Percentiles rank a stretch among this genome's conserved stretches.
Evolutionary conservation across 805 yeast genomes (phyloP).

Genomic region (Kuraishia piskuri): DNA sequence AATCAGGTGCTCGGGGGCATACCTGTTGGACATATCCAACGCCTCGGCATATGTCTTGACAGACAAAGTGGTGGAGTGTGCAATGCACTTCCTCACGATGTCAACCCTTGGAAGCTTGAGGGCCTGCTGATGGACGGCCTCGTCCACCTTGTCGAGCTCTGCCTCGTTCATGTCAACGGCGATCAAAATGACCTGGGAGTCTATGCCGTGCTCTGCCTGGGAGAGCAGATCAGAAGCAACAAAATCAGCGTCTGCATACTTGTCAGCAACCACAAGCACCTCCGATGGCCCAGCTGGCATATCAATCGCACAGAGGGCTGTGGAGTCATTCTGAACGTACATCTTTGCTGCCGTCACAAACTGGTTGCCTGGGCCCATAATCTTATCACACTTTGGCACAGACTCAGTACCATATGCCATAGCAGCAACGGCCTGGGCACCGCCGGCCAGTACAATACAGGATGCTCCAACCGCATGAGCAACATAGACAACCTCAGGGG

Average conservation of each 20-base stretch:
- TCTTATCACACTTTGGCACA: slow-evolving; percentile 91
- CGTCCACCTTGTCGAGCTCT: slow-evolving; percentile 63
- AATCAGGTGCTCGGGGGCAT: slow-evolving; percentile 97
- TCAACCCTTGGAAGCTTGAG: slow-evolving; percentile 80
- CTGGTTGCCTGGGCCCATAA: slow-evolving; percentile 98
- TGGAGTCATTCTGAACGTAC: slow-evolving; percentile 92
- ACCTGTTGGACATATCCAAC: slow-evolving; percentile 74
- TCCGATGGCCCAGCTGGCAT: slow-evolving; percentile 99
- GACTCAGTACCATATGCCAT: slow-evolving; percentile 97
- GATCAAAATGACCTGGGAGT: slow-evolving; percentile 90
- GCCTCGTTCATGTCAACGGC: slow-evolving; percentile 62
- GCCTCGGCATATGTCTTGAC: slow-evolving; percentile 74
- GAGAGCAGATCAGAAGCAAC: slow-evolving; percentile 95
- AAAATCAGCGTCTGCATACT: slow-evolving; percentile 81
- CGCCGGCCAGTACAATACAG: slow-evolving; percentile 91
- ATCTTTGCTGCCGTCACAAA: slow-evolving; percentile 99
- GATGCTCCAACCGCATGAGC: slow-evolving; percentile 94
- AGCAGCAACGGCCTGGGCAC: slow-evolving; percentile 98
- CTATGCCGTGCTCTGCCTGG: slow-evolving; percentile 98
- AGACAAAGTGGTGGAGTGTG: slow-evolving; percentile 76
- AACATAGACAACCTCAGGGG: slow-evolving; percentile 96
- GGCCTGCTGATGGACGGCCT: slow-evolving; percentile 82
- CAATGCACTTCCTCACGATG: slow-evolving; percentile 84
- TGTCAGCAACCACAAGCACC: slow-evolving; percentile 92
- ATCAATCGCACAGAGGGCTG: slow-evolving; percentile 91